Base-by-base conservation (phyloP, 257 asterid species). In the Solanum chiquidenum region DNA sequence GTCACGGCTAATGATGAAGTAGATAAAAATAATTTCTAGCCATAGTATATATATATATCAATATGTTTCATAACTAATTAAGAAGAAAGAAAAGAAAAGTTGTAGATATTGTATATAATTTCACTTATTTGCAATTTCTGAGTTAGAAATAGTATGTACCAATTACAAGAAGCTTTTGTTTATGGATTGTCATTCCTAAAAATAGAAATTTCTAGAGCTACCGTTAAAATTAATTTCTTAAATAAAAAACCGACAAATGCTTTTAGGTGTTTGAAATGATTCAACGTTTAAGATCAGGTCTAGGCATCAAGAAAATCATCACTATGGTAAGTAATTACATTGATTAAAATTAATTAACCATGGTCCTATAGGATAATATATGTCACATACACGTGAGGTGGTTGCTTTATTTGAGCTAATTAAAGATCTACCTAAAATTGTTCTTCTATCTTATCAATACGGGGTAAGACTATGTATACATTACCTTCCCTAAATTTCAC, bases 401-500 rank as follows among this genome's bases (percentile, higher is more conserved):
- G 14, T 16, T 52, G 1, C 3, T 6, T 52, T 52, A 25, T 16
- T 38, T 38, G 4, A 38, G 3, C 0, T 9, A 3, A 38, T 29
- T 29, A 29, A 29, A 38, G 9, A 14, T 27, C 4, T 68, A 66
- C 2, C 1, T 3, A 2, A 68, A 12, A 68, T 1, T 2, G 12
- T 12, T 8, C 1, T 18, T 23, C 69, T 52, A 52, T 49, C 60
- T 12, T 66, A n/a, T 66, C 2, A 21, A 3, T 25, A 8, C 12
- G 0, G 5, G 2, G 0, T 58, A 21, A 20, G 4, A 0, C 12
- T 58, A 23, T 21, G 5, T 8, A 58, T 1, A 0, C 5, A 21
- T 3, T 0, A 58, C 0, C 5, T 7, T 55, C 0, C 0, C 4
- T 23, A 20, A 0, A 18, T 20, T 3, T 20, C 0, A 46, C 6